Evolutionary conservation across 2,329 filamentous ascomycete genomes (phyloP), one percentile per base, ranked within the genome.

Genomic region (Clarireedia paspali): DNA sequence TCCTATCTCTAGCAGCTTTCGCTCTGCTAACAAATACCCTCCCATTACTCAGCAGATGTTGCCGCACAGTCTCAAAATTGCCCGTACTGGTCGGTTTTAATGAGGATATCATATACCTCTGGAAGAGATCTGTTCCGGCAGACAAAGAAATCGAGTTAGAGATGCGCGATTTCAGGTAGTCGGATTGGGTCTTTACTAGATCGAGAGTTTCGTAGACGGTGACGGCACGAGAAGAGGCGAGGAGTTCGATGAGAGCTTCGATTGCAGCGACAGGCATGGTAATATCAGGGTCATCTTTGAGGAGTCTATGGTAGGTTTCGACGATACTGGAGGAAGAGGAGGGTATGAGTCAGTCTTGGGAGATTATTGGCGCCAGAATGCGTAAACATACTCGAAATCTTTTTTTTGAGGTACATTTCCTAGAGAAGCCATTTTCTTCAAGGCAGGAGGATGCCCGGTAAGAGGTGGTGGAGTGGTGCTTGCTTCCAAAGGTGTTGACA

Each of bases 181-280:
- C 78, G 50, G 89, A 92, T 69, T 94, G 86, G 47, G 80, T 82
- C 67, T 86, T 84, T 60, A 97, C 82, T 47, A 91, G 83, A 64
- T 92, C 87, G 69, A 97, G 87, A 38, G 92, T 96, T 76, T 99
- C 94, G 74, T 88, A 92, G 66, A 96, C 89, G 57, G 94, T 99
- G 23, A 85, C 88, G 6, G 90, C 86, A 60, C 85, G 84, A 47
- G 85, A 88, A 61, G 87, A 81, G 67, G 87, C 85, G 58, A 97
- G 87, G 59, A 94, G 86, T 68, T 87, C 83, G 63, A 97, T 94
- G 58, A 99, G 80, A 27, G 91, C 85, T 74, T 95, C 89, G 69
- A 96, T 96, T 57, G 91, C 91, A 20, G 94, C 94, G 55, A 99
- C 89, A 60, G 94, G 91, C 83, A 96, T 96, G 38, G 92, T 96